Evolutionary conservation across 495 filamentous ascomycete genomes (phyloP).

Genomic region (Cudoniella acicularis): DNA sequence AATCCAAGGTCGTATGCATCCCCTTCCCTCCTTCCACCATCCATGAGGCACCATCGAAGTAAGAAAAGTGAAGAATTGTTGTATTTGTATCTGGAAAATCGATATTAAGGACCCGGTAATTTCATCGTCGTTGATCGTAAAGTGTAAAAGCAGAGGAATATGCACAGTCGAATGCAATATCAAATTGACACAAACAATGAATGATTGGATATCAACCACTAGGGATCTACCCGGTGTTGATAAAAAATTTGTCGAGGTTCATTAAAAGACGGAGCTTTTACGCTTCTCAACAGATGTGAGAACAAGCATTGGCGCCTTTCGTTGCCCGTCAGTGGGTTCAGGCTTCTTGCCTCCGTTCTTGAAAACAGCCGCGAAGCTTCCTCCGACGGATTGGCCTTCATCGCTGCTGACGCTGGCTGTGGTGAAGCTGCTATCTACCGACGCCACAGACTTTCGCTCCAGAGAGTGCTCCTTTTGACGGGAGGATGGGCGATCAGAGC

Average conservation of each 20-base stretch:
- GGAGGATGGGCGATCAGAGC: constrained; percentile 66
- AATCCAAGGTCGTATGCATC: constrained; percentile 18
- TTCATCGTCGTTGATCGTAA: constrained; percentile 26
- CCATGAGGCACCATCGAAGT: constrained; percentile 4
- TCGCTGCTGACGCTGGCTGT: constrained; percentile 62
- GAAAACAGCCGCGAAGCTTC: constrained; percentile 55
- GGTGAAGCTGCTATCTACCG: constrained; percentile 48
- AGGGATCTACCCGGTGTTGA: constrained; percentile 27
- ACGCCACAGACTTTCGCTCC: constrained; percentile 46
- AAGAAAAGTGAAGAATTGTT: constrained; percentile 16
- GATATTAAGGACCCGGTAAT: constrained; percentile 24
- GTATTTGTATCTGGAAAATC: constrained; percentile 17
- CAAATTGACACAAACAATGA: constrained; percentile 28
- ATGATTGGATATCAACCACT: constrained; percentile 28
- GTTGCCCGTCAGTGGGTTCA: constrained; percentile 54
- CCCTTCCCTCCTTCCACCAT: constrained; percentile 4
- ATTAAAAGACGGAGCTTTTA: constrained; percentile 64
- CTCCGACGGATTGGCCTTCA: constrained; percentile 40
- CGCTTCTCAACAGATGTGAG: constrained; percentile 88
- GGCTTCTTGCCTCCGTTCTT: constrained; percentile 48
- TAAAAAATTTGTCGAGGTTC: constrained; percentile 12
- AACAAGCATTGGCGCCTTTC: constrained; percentile 82
- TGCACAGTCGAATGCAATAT: constrained; percentile 34
- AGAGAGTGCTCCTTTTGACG: constrained; percentile 58
- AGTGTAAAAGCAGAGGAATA: constrained; percentile 26